Evolutionary conservation across 257 asterid species (phyloP).

Genomic region (Echium plantagineum): DNA sequence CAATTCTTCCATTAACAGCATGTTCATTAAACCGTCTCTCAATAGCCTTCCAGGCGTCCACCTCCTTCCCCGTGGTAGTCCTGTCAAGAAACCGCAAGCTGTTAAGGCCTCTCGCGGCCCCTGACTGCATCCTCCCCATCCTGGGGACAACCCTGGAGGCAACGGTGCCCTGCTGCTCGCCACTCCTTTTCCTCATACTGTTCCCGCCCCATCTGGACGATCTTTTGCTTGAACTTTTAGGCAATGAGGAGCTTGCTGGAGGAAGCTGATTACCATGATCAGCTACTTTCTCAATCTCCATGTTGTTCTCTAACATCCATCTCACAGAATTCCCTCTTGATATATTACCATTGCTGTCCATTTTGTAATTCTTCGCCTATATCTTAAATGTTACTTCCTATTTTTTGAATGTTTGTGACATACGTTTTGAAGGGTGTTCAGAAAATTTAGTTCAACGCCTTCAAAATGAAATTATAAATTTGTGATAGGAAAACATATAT

Average conservation of each 20-base stretch:
- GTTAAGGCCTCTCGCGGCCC: constrained; percentile 51
- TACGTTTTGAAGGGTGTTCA: not conserved
- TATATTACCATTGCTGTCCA: not conserved
- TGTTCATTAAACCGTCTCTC: constrained; percentile 50
- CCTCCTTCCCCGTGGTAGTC: constrained; percentile 67
- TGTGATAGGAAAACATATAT: too few relatives aligned
- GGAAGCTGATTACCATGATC: constrained; percentile 20
- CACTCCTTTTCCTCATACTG: constrained; percentile 13
- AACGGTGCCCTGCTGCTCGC: not conserved
- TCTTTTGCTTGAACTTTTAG: not conserved
- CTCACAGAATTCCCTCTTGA: constrained; percentile 26
- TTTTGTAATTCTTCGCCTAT: not conserved
- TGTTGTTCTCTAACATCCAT: constrained; percentile 37
- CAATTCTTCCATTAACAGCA: constrained; percentile 36
- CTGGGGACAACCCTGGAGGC: constrained; percentile 8
- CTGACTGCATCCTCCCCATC: constrained; percentile 46
- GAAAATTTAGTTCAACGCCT: too few relatives aligned
- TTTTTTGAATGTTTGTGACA: not conserved
- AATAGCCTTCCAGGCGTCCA: constrained; percentile 57
- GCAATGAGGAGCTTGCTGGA: not conserved
- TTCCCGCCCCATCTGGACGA: not conserved
- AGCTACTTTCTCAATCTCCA: constrained; percentile 36
- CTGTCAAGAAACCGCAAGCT: constrained; percentile 74
- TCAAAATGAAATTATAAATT: too few relatives aligned
- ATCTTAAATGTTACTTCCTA: constrained; percentile 18